These are phyloP conservation scores for Microsporum ferrugineum DNA, from an alignment of 2,329 filamentous ascomycete genomes.

Conservation along the genomic window DNA sequence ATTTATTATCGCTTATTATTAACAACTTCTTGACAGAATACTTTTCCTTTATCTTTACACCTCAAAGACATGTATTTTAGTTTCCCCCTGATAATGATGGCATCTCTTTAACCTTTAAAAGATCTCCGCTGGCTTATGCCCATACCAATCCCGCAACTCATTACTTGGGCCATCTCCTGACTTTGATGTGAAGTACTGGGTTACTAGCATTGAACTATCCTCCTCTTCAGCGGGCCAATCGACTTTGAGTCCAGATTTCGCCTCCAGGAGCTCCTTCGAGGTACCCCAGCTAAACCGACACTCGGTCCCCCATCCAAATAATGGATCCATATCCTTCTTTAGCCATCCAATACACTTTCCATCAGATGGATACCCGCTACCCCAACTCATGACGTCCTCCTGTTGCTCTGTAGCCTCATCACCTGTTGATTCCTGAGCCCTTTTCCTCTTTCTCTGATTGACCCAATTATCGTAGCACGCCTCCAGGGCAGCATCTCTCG, in stretches of 20 bases:
- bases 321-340: constrained; percentile 72
- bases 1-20: background rate
- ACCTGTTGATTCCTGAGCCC: constrained; percentile 14
- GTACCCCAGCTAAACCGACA: constrained; percentile 95
- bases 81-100: background rate
- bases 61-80: background rate
- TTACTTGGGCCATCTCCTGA: constrained; percentile 43
- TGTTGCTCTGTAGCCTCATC: constrained; percentile 17
- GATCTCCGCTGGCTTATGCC: constrained; percentile 54
- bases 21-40: background rate
- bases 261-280: constrained; percentile 81
- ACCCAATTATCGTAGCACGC: constrained; percentile 53
- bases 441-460: constrained; percentile 23
- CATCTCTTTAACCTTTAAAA: constrained; percentile 43
- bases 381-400: constrained; percentile 51
- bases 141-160: constrained; percentile 75
- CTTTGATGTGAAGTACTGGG: constrained; percentile 56
- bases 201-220: constrained; percentile 53
- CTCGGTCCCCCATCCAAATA: constrained; percentile 92
- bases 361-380: constrained; percentile 89
- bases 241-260: constrained; percentile 58
- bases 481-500: constrained; percentile 78
- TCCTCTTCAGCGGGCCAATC: constrained; percentile 76
- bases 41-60: background rate
- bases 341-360: constrained; percentile 70